phyloP scores from a whole-genome alignment of 148 eudicot species.

The Chenopodium album region DNA sequence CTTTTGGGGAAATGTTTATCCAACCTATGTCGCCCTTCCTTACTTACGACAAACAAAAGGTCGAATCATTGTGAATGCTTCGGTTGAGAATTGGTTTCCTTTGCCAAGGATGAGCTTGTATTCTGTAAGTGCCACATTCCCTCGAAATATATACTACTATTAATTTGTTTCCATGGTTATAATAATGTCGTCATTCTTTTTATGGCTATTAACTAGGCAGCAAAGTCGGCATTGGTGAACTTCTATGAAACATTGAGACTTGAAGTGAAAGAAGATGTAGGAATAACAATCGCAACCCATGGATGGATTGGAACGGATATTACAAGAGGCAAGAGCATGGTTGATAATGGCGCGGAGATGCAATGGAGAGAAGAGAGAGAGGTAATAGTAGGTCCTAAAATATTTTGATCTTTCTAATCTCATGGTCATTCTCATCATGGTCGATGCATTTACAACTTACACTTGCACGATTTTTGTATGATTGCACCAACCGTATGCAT shows the following conservation, averaged over 20 bases:
- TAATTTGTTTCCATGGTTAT: not conserved
- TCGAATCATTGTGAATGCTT: constrained; percentile 75
- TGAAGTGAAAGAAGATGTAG: constrained; percentile 75
- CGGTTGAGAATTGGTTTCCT: constrained; percentile 92
- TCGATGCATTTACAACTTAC: no score
- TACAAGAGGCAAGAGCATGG: constrained; percentile 55
- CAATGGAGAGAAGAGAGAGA: constrained; percentile 97
- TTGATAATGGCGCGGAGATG: constrained; percentile 83
- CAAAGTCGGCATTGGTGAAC: constrained; percentile 87
- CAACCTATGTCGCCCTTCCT: constrained; percentile 85
- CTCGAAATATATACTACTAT: no score
- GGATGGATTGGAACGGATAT: constrained; percentile 88
- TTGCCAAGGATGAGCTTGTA: constrained; percentile 92
- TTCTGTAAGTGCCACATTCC: constrained; percentile 52
- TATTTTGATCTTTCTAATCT: no score
- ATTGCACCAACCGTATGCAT: no score
- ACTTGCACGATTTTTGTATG: no score
- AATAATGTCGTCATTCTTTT: not conserved
- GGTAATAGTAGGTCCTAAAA: constrained; percentile 31
- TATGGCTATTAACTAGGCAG: constrained; percentile 49
- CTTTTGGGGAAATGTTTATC: constrained; percentile 96
- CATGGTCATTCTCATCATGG: no score
- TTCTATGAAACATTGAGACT: constrained; percentile 89
- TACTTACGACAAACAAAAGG: constrained; percentile 61
- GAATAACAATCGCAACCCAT: constrained; percentile 86